phyloP scores from a whole-genome alignment of 208 protist genomes.

The Acanthamoeba triangularis region DNA sequence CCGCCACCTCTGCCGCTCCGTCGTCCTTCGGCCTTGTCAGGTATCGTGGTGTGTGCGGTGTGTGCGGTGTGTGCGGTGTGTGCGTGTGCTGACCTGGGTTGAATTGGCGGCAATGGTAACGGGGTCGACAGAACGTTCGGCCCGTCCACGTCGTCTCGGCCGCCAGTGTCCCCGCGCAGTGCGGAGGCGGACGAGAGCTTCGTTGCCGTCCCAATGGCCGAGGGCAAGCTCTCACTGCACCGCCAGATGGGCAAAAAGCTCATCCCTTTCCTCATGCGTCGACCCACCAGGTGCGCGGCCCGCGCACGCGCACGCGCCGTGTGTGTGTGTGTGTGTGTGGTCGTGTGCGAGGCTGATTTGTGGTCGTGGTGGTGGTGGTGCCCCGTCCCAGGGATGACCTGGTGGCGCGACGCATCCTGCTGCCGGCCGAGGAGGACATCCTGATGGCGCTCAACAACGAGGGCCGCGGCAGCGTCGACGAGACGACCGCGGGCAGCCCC shows the following conservation, averaged over 20 bases:
- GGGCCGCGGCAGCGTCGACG: not conserved
- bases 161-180: not conserved
- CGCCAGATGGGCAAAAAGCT: constrained; percentile 52
- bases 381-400: not conserved
- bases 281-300: not conserved
- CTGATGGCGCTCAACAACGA: not conserved
- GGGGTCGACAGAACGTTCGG: not conserved
- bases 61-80: too few relatives aligned
- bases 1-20: not conserved
- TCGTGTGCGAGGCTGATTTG: not conserved
- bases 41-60: not conserved
- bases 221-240: constrained; percentile 9
- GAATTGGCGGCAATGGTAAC: too few relatives aligned
- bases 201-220: not conserved
- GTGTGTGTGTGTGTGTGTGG: not conserved
- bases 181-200: not conserved
- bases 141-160: not conserved
- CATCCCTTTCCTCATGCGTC: constrained; percentile 53
- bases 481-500: not conserved
- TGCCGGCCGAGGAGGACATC: constrained; percentile 31
- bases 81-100: too few relatives aligned
- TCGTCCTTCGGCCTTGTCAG: not conserved
- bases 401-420: constrained; percentile 16
- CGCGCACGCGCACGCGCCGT: not conserved
- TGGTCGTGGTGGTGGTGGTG: not conserved